These are phyloP conservation scores for Coix lacrymajobi DNA, from an alignment of 176 grass and related monocot species.

Conservation along the genomic window DNA sequence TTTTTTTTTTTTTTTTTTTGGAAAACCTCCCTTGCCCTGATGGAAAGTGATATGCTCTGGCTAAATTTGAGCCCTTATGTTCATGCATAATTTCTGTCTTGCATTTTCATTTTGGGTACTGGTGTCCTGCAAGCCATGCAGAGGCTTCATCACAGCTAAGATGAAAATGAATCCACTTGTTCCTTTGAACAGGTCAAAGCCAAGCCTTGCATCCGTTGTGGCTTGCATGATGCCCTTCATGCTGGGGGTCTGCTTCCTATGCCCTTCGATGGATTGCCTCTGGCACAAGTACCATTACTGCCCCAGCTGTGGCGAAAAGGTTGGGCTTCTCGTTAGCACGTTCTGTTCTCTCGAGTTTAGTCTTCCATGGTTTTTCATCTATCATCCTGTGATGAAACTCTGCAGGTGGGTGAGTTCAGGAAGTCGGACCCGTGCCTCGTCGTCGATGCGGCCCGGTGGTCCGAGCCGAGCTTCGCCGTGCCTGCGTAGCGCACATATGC, in stretches of 20 bases:
- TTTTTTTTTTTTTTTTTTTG: neutral
- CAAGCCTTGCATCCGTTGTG: conserved; percentile 77
- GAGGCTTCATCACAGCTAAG: neutral
- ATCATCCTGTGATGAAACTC: neutral
- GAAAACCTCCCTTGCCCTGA: neutral
- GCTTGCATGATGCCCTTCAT: conserved; percentile 97
- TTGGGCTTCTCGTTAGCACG: neutral
- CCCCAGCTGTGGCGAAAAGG: conserved; percentile 82
- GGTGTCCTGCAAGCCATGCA: neutral
- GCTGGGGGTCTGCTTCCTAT: conserved; percentile 85
- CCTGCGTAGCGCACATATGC: conserved; percentile 47
- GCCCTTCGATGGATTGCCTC: conserved; percentile 87
- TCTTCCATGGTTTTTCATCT: neutral
- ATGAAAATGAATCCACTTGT: neutral
- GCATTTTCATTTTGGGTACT: neutral
- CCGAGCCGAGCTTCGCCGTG: conserved; percentile 74
- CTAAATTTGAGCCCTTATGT: neutral
- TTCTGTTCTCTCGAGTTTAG: neutral
- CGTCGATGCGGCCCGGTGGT: conserved; percentile 54
- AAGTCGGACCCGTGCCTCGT: conserved; percentile 90
- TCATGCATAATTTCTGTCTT: neutral
- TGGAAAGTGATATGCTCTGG: neutral
- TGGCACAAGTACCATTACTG: conserved; percentile 97
- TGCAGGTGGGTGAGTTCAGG: conserved; percentile 79
- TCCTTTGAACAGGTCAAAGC: conserved; percentile 64